phyloP scores from a whole-genome alignment of 1,284 basidiomycete species.

The Phylloboletellus chloephorus region DNA sequence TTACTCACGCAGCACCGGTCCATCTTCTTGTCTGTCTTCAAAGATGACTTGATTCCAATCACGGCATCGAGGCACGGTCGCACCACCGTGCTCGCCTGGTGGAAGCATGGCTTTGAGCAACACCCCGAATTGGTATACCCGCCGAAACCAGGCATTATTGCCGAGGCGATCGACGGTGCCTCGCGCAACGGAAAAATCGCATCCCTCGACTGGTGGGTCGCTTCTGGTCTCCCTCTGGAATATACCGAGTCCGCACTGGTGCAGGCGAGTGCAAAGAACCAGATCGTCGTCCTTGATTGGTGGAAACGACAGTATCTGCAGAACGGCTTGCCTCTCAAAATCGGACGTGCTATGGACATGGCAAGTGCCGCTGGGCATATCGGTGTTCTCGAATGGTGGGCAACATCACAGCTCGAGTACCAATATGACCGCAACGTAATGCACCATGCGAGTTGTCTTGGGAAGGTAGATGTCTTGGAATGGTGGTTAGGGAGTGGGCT shows the following conservation, averaged over 20 bases:
- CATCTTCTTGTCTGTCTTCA: conserved; percentile 58
- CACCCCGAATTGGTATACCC: conserved; percentile 52
- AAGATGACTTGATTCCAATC: conserved; percentile 61
- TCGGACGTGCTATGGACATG: conserved; percentile 77
- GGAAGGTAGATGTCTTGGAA: conserved; percentile 72
- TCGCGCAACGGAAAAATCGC: conserved; percentile 61
- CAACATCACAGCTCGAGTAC: conserved; percentile 63
- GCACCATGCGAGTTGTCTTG: conserved; percentile 69
- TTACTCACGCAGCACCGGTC: conserved; percentile 57
- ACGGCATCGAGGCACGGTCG: conserved; percentile 71
- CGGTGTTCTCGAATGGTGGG: conserved; percentile 77
- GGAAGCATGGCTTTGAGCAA: conserved; percentile 60
- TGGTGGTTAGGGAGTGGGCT: conserved; percentile 79
- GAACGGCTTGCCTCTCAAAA: conserved; percentile 57
- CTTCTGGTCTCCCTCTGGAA: conserved; percentile 49
- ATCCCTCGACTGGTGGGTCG: conserved; percentile 71
- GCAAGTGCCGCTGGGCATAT: conserved; percentile 69
- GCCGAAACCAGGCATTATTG: conserved; percentile 46
- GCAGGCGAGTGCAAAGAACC: conserved; percentile 68
- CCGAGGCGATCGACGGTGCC: conserved; percentile 66
- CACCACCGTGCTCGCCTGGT: conserved; percentile 70
- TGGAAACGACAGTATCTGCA: conserved; percentile 55
- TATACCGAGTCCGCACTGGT: conserved; percentile 75
- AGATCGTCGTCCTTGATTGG: conserved; percentile 70
- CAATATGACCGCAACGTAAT: conserved; percentile 73